These are phyloP conservation scores for Brasilioporus rufonigricans DNA, from an alignment of 768 basidiomycete species.

Conservation along the genomic window DNA sequence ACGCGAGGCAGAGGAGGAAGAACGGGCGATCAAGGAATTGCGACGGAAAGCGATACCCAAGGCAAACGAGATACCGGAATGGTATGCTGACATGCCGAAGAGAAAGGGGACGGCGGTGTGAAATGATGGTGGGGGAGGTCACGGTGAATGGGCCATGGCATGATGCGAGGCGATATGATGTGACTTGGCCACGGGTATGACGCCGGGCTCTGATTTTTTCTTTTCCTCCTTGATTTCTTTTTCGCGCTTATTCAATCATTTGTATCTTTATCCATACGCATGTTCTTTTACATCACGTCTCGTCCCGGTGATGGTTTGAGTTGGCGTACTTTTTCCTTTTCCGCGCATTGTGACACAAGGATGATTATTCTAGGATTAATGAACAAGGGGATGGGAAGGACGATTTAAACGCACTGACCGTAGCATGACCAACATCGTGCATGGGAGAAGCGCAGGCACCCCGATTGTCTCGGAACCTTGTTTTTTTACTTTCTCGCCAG, in stretches of 20 bases:
- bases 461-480: constrained; percentile 31
- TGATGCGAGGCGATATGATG: constrained; percentile 19
- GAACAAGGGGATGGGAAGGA: constrained; percentile 20
- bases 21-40: constrained; percentile 57
- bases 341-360: constrained; percentile 7
- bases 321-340: constrained; percentile 1
- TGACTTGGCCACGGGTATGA: constrained; percentile 12
- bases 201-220: background rate
- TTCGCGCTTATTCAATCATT: background rate
- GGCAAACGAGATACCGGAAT: constrained; percentile 72
- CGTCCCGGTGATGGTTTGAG: background rate
- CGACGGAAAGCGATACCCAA: constrained; percentile 61
- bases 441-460: constrained; percentile 22
- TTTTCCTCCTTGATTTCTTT: constrained; percentile 7
- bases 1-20: constrained; percentile 54
- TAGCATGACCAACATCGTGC: constrained; percentile 6
- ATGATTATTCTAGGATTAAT: constrained; percentile 26
- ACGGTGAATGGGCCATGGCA: constrained; percentile 7
- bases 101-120: constrained; percentile 33
- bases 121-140: constrained; percentile 5
- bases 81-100: constrained; percentile 73
- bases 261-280: constrained; percentile 17
- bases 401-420: constrained; percentile 23
- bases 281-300: constrained; percentile 18
- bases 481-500: constrained; percentile 7